Base-by-base conservation (phyloP, 2,329 filamentous ascomycete genomes). In the Colletotrichum cordylinicola region DNA sequence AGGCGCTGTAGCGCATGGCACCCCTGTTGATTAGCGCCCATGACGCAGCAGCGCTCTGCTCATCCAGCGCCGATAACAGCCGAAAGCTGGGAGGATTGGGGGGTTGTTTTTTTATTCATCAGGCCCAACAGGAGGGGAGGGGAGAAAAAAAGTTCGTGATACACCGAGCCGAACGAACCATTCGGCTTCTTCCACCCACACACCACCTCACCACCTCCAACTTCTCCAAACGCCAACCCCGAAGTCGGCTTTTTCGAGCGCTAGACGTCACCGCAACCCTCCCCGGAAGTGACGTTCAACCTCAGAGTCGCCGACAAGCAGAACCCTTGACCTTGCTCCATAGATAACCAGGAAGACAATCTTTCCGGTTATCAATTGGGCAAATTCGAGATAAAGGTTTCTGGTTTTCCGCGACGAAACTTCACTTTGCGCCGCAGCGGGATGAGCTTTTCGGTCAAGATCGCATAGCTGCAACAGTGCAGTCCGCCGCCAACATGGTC, bases 401-500 rank as follows among this genome's bases (percentile, higher is more conserved):
- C 39, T 24, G 6, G 43, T 21, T 21, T 60, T 60, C 24, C 18
- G 74, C 70, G 13, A 60, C 70, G 56, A 39, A 58, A 24, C 18
- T 31, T 8, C 65, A 65, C 18, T 76, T 52, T 74, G 65, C 70
- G 70, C 58, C 58, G 70, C 58, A 52, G 21, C 75, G 75, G 72
- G 66, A 69, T 72, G 75, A 68, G 75, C 60, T 21, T 64, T 37
- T 56, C 24, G 29, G 27, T 62, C 13, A 16, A 65, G 15, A 67
- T 33, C 24, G 33, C 21, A 62, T 72, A 78, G 66, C 77, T 75
- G 77, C 76, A 67, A 78, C 37, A 58, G 82, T 82, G 80, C 78
- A 81, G 78, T 78, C 77, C 75, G 58, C 74, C 79, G 61, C 80
- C 68, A 78, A 78, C 69, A 76, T 77, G 64, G 72, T 78, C 27